A percentile compares a stretch with the other conserved stretches of the same genome.
Conservation (phyloP, 257 asterid genomes). For the Solanum lycopersicoides region DNA sequence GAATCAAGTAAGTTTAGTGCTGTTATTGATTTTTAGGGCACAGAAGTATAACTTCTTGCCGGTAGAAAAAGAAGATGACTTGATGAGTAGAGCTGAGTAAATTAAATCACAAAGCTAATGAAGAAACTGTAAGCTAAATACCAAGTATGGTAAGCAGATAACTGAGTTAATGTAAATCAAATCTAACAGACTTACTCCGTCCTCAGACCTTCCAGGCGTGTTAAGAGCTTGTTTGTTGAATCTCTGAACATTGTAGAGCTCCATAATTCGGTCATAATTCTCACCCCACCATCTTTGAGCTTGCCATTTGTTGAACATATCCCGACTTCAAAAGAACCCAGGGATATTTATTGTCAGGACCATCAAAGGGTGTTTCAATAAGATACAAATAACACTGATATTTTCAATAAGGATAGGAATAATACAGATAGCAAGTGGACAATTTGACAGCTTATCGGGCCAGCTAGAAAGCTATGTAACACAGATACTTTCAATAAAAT, state of each 20-base stretch:
- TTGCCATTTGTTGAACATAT: constrained; percentile 79
- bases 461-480: background rate
- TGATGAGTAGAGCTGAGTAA: background rate
- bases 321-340: constrained; percentile 45
- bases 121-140: no score
- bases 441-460: background rate
- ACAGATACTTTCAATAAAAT: background rate
- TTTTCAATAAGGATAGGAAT: background rate
- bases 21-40: background rate
- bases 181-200: constrained; percentile 56
- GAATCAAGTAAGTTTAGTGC: background rate
- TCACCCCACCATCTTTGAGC: constrained; percentile 96
- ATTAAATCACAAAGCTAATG: no score
- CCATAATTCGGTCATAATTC: constrained; percentile 77
- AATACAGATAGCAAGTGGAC: background rate
- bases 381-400: background rate
- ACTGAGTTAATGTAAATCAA: background rate
- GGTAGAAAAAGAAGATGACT: background rate
- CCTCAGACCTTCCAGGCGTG: constrained; percentile 81
- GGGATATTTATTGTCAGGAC: background rate
- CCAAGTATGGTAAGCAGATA: no score
- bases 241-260: constrained; percentile 78
- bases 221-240: constrained; percentile 69
- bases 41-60: background rate
- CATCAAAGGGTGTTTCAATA: background rate